Evolutionary conservation across 371 early-diverging fungal genomes (phyloP), one percentile per base, ranked within the genome.

Genomic region (Conidiobolus incongruus): DNA sequence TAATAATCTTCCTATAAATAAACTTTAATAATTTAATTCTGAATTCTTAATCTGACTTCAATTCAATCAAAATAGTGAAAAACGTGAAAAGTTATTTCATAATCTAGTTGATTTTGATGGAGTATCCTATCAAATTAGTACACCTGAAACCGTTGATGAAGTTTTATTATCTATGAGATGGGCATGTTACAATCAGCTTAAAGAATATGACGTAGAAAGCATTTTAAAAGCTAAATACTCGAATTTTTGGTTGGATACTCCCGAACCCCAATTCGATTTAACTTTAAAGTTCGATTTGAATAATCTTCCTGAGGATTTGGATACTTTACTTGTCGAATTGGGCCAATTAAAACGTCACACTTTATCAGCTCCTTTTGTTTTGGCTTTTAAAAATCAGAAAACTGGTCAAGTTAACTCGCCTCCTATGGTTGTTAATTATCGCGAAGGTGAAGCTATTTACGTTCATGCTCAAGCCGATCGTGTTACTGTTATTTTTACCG

Each of bases 401-500:
- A 67, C 75, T 52, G 72, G 75, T 45, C 66, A 63, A 19, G 65
- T 68, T 5, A 62, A 66, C 15, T 65, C 81, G 3, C 63, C 69
- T 39, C 49, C 90, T 46, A 89, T 92, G 89, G 68, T 81, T 28
- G 66, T 92, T 28, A 79, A 78, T 53, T 94, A 93, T 53, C 78
- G 97, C 42, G 81, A 86, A 35, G 79, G 76, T 40, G 97, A 96
- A 59, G 77, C 86, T 23, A 82, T 91, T 46, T 92, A 81, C 53
- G 62, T 94, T 47, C 76, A 86, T 53, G 82, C 89, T 33, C 74
- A 65, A 47, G 63, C 72, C 36, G 97, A 96, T 58, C 78, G 95
- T 29, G 89, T 95, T 47, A 93, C 94, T 3, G 95, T 92, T 24
- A 86, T 94, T 44, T 93, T 94, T 60, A 81, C 86, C 35, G 90